Evolutionary conservation across 1,139 yeast genomes (phyloP).

Genomic region (Insectozyma bohioensis): DNA sequence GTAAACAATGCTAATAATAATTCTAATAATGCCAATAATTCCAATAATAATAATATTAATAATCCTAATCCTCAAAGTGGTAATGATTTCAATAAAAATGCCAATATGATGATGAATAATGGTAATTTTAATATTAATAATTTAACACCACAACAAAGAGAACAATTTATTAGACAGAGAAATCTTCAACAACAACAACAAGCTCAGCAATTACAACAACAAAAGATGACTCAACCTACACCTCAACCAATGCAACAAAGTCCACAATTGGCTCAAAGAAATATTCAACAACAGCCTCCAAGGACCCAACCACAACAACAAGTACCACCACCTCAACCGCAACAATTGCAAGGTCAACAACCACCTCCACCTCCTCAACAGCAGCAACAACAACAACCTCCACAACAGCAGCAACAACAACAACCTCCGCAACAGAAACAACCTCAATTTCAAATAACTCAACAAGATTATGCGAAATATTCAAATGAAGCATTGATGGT

Average conservation of each 20-base stretch:
- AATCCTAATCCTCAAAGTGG: conserved; percentile 5
- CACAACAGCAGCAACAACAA: conserved; percentile 10
- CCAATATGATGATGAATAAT: conserved; percentile 4
- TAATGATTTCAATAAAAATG: neutral
- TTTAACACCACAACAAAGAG: conserved; percentile 38
- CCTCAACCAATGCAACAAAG: conserved; percentile 17
- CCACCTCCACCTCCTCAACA: conserved; percentile 18
- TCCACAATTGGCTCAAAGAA: conserved; percentile 12
- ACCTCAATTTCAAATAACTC: conserved; percentile 41
- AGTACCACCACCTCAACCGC: conserved; percentile 14
- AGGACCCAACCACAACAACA: conserved; percentile 16
- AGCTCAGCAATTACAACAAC: conserved; percentile 12
- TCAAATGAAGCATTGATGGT: conserved; percentile 43
- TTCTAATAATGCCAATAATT: conserved; percentile 8
- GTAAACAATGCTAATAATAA: conserved; percentile 11
- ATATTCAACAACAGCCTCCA: conserved; percentile 16
- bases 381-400: conserved; percentile 17
- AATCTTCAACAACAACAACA: conserved; percentile 17
- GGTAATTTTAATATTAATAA: conserved; percentile 17
- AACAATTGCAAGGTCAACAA: conserved; percentile 14
- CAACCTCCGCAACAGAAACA: conserved; percentile 13
- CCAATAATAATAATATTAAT: conserved; percentile 5
- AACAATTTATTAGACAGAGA: conserved; percentile 35
- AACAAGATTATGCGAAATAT: conserved; percentile 43
- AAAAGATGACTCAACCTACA: conserved; percentile 13